These are phyloP conservation scores for Syzygium grande DNA, from an alignment of 345 rosid species.

Conservation along the genomic window DNA sequence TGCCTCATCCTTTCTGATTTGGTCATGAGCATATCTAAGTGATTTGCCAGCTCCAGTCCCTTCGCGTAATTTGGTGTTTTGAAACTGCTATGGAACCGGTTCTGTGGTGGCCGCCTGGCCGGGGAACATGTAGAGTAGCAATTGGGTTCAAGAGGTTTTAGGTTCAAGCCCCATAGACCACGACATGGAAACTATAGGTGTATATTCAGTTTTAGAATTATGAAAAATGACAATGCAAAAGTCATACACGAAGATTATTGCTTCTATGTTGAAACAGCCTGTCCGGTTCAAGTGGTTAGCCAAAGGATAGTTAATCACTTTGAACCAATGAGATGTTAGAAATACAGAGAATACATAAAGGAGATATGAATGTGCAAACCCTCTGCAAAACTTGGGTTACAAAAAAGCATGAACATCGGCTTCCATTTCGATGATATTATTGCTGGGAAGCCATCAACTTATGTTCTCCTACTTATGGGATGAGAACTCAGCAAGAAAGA, in stretches of 20 bases:
- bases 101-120: not conserved
- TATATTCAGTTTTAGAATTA: not conserved
- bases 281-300: not conserved
- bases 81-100: not conserved
- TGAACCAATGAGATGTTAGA: not conserved
- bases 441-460: not conserved
- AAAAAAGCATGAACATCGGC: not conserved
- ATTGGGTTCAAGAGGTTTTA: not conserved
- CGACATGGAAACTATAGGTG: not conserved
- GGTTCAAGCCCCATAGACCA: not conserved
- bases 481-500: not conserved
- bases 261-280: not conserved
- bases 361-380: not conserved
- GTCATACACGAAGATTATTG: not conserved
- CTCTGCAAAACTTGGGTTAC: not conserved
- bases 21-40: not conserved
- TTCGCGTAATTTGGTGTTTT: not conserved
- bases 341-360: not conserved
- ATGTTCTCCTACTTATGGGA: not conserved
- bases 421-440: not conserved
- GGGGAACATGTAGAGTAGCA: not conserved
- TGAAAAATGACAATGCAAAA: not conserved
- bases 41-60: not conserved
- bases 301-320: not conserved
- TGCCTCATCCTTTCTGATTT: not conserved